phyloP scores from a whole-genome alignment of 257 asterid species.

The Anisodus acutangulus region DNA sequence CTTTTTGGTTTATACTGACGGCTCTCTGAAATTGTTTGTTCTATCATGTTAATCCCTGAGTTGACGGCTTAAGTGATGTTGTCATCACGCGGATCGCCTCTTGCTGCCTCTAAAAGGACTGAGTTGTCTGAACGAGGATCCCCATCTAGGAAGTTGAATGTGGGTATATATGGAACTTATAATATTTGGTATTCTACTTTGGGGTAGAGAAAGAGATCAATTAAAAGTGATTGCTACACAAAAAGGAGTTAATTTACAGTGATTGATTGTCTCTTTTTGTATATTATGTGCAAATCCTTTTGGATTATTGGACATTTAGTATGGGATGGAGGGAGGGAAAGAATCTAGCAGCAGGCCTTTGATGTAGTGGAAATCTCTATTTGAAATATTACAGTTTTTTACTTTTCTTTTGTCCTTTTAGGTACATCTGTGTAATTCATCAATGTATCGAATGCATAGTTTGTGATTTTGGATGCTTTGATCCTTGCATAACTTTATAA shows the following conservation, averaged over 20 bases:
- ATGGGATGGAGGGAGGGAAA: not conserved
- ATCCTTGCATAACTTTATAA: not conserved
- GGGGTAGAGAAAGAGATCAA: not conserved
- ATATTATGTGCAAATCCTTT: not conserved
- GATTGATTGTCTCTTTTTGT: not conserved
- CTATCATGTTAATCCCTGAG: not conserved
- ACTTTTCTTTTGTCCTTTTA: not conserved
- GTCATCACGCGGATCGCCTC: not conserved
- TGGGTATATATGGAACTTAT: not conserved
- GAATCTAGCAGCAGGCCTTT: not conserved
- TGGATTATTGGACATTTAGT: not conserved
- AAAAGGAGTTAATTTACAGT: not conserved
- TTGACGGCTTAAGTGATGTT: not conserved
- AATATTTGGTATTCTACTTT: not conserved
- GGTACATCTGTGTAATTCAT: not conserved
- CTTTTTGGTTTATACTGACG: not conserved
- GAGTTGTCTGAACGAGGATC: conserved; percentile 15
- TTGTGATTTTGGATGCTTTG: conserved; percentile 13
- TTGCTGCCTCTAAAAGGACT: not conserved
- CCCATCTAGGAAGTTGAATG: conserved; percentile 4
- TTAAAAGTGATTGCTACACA: not conserved
- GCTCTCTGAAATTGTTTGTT: conserved; percentile 19
- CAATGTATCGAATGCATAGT: not conserved
- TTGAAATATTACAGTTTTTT: not conserved
- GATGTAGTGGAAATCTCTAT: not conserved